Conservation (phyloP, 139 green algal genomes). For the Micractinium sp. region DNA sequence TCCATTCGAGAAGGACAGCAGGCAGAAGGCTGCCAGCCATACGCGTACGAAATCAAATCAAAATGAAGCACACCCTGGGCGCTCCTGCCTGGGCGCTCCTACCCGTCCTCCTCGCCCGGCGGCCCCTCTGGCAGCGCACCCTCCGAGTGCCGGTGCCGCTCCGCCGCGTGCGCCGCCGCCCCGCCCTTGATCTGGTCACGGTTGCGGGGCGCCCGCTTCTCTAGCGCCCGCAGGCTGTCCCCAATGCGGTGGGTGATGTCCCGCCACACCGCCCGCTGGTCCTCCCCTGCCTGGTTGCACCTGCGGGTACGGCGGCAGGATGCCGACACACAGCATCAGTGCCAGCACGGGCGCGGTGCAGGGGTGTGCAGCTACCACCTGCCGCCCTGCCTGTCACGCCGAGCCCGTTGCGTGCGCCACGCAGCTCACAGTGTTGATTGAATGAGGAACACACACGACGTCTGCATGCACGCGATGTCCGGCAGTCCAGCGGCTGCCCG, state of each 20-base stretch:
- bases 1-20: neutral
- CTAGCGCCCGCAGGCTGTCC: slow-evolving; percentile 59
- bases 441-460: too few relatives aligned
- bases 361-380: too few relatives aligned
- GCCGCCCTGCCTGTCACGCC: too few relatives aligned
- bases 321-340: neutral
- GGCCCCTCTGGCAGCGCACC: slow-evolving; percentile 18
- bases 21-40: neutral
- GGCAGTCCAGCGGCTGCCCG: too few relatives aligned
- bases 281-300: slow-evolving; percentile 41
- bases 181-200: slow-evolving; percentile 46
- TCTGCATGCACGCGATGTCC: too few relatives aligned
- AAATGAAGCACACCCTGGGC: too few relatives aligned
- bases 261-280: slow-evolving; percentile 59
- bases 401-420: too few relatives aligned
- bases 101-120: neutral
- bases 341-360: neutral
- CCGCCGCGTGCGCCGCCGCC: slow-evolving; percentile 16
- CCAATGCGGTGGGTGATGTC: slow-evolving; percentile 70
- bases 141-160: slow-evolving; percentile 5
- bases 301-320: slow-evolving; percentile 14
- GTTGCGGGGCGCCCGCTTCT: slow-evolving; percentile 61
- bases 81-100: neutral
- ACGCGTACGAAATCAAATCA: neutral
- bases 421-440: too few relatives aligned